A percentile compares a stretch with the other conserved stretches of the same genome.
Conservation (phyloP, 1,139 yeast species). For the Pneumocystis carinii region DNA sequence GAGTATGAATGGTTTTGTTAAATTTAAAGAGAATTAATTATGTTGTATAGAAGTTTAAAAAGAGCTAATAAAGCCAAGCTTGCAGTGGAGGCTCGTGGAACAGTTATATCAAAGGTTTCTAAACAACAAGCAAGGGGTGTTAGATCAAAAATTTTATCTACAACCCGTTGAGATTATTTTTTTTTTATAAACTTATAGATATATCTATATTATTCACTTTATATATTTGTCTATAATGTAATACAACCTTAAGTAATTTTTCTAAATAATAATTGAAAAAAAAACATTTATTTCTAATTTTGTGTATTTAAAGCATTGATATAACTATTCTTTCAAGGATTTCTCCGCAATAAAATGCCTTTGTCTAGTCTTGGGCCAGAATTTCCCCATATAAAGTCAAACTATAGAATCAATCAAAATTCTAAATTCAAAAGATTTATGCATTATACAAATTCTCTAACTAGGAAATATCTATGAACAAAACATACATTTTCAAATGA, state of each 20-base stretch:
- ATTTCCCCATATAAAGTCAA: no score
- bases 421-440: not conserved
- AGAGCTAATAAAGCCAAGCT: not conserved
- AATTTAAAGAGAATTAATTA: constrained; percentile 58
- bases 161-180: not conserved
- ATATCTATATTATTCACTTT: not conserved
- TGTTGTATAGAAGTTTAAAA: constrained; percentile 6
- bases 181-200: not conserved
- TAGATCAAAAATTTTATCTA: not conserved
- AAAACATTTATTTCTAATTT: no score
- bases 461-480: not conserved
- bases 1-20: constrained; percentile 87
- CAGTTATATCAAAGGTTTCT: constrained; percentile 41
- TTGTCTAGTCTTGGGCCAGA: no score
- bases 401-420: not conserved
- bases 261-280: no score
- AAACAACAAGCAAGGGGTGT: constrained; percentile 29
- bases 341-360: no score
- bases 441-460: not conserved
- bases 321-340: no score
- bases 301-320: no score
- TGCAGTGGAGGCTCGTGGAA: not conserved
- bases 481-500: not conserved
- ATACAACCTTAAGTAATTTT: no score
- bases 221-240: no score